These are phyloP conservation scores for Leccinum boreale DNA, from an alignment of 768 basidiomycete genomes.

Conservation along the genomic window DNA sequence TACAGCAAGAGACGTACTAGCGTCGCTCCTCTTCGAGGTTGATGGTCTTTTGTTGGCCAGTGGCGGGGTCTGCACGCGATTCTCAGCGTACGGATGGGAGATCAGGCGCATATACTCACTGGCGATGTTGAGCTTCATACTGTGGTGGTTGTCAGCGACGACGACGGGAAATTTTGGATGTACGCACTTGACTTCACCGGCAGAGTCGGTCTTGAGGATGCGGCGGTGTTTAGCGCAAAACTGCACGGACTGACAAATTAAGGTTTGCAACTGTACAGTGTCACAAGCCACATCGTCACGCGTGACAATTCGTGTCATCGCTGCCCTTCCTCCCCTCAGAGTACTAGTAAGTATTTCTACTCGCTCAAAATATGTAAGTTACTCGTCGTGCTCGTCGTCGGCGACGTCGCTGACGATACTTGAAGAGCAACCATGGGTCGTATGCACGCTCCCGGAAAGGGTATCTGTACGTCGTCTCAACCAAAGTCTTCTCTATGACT, in stretches of 20 bases:
- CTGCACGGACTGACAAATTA: conserved; percentile 38
- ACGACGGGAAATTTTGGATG: not conserved
- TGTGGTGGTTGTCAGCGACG: conserved; percentile 22
- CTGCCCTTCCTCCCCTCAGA: conserved; percentile 7
- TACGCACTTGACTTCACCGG: conserved; percentile 37
- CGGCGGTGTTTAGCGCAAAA: not conserved
- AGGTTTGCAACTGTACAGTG: conserved; percentile 64
- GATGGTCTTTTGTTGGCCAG: conserved; percentile 94
- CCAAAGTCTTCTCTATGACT: not conserved
- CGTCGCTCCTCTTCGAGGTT: conserved; percentile 90
- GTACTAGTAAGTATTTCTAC: not conserved
- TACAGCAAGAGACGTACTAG: conserved; percentile 47
- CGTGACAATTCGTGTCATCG: conserved; percentile 28
- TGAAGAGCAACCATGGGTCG: conserved; percentile 75
- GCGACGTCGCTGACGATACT: conserved; percentile 9
- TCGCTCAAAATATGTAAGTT: conserved; percentile 36
- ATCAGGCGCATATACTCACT: conserved; percentile 49
- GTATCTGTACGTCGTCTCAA: conserved; percentile 76
- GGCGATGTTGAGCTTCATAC: conserved; percentile 98
- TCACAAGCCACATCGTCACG: conserved; percentile 32
- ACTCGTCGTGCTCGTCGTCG: conserved; percentile 14
- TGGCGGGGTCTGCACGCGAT: conserved; percentile 75
- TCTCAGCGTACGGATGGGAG: conserved; percentile 9
- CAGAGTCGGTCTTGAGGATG: conserved; percentile 29
- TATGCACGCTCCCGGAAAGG: conserved; percentile 99